Evolutionary conservation across 1,284 basidiomycete species (phyloP).

Genomic region (Boletus mariae): DNA sequence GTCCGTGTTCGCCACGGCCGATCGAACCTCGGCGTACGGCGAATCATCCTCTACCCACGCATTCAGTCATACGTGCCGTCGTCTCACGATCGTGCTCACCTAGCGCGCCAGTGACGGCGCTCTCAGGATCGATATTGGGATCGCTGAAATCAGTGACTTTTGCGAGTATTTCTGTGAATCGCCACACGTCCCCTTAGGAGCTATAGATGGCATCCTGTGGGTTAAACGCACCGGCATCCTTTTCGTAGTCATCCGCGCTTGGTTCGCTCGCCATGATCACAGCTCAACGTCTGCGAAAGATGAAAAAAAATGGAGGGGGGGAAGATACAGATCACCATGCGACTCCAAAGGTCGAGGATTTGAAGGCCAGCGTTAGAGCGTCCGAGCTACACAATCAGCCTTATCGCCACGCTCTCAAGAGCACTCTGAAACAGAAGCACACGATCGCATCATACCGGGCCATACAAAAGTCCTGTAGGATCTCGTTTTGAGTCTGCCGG

Average conservation of each 20-base stretch:
- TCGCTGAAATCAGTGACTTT: conserved; percentile 49
- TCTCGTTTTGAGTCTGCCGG: too few species aligned
- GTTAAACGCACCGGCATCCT: neutral
- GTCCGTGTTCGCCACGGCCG: conserved; percentile 72
- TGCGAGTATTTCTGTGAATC: conserved; percentile 11
- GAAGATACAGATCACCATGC: neutral
- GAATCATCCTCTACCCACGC: conserved; percentile 47
- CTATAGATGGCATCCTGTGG: neutral
- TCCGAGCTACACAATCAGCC: too few species aligned
- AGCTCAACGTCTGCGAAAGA: neutral
- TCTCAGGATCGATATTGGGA: conserved; percentile 57
- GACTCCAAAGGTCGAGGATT: neutral
- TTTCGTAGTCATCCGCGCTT: conserved; percentile 9
- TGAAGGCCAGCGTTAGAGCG: neutral
- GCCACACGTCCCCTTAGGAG: neutral
- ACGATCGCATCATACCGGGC: neutral
- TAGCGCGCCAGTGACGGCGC: conserved; percentile 37
- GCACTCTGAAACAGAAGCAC: neutral
- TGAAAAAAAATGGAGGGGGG: too few species aligned
- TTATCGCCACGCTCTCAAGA: neutral
- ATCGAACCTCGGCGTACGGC: conserved; percentile 47
- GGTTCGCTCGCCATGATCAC: neutral
- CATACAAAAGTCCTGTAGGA: too few species aligned
- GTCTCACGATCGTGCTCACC: conserved; percentile 11
- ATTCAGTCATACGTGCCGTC: neutral